Base-by-base conservation (phyloP, 2,329 filamentous ascomycete genomes). In the Sclerotinia minor region DNA sequence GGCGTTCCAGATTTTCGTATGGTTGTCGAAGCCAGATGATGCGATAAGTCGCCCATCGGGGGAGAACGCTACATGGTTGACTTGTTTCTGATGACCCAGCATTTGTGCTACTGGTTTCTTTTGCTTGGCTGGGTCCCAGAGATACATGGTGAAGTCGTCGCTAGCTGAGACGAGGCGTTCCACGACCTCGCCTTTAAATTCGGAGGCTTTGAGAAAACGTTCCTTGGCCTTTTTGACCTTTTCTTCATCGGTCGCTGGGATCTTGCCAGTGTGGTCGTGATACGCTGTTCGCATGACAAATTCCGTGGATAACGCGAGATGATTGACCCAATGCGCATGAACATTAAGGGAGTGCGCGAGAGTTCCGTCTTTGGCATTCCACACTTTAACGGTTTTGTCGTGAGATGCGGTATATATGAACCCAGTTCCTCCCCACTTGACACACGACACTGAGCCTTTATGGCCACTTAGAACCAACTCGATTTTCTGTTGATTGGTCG, bases 251-350 rank as follows among this genome's bases (percentile, higher is more conserved):
- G 87, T 87, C 0, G 81, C 80, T 0, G 94, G 94, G 0, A 91
- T 81, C 70, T 87, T 85, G 21, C 88, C 88, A 17, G 86, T 87
- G 78, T 97, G 93, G 75, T 98, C 94, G 76, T 92, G 91, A 80
- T 89, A 99, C 1, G 87, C 89, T 0, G 94, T 97, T 61, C 93
- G 86, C 47, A 97, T 83, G 2, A 90, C 93, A 75, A 94, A 95
- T 75, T 98, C 95, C 5, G 93, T 97, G 0, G 93, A 97, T 5
- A 99, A 84, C 0, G 95, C 93, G 29, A 99, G 85, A 76, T 97
- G 92, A 77, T 99, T 99, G 41, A 99, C 92, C 87, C 94, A 96
- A 77, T 98, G 95, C 0, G 91, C 92, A 77, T 99, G 96, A 1
- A 90, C 84, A 26, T 86, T 87, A 11, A 98, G 82, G 0, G 90